Evolutionary conservation across 2,329 filamentous ascomycete genomes (phyloP).

Genomic region (Zymoseptoria passerinii): DNA sequence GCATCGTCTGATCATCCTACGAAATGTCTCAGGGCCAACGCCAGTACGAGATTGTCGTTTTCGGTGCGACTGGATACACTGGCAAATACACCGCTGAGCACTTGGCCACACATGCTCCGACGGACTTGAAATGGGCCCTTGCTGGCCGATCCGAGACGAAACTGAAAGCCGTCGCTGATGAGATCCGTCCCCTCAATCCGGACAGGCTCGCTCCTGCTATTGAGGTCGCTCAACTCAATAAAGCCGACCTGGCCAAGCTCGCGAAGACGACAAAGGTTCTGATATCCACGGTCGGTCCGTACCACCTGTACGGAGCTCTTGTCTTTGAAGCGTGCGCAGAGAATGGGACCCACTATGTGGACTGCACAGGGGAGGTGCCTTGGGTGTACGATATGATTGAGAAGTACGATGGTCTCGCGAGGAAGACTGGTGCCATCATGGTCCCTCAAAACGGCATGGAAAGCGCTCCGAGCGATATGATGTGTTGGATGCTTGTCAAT

Average conservation of each 20-base stretch:
- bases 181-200: slow-evolving; percentile 57
- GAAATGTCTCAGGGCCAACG: slow-evolving; percentile 35
- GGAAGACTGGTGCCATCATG: slow-evolving; percentile 52
- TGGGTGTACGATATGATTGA: slow-evolving; percentile 56
- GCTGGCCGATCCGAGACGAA: slow-evolving; percentile 75
- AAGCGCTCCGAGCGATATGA: slow-evolving; percentile 52
- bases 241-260: slow-evolving; percentile 43
- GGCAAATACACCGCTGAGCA: slow-evolving; percentile 69
- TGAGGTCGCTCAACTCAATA: slow-evolving; percentile 41
- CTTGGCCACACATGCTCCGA: slow-evolving; percentile 61
- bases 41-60: slow-evolving; percentile 57
- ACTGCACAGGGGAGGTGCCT: slow-evolving; percentile 56
- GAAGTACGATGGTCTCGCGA: slow-evolving; percentile 53
- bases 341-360: slow-evolving; percentile 59
- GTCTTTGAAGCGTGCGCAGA: slow-evolving; percentile 57
- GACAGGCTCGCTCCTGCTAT: slow-evolving; percentile 64
- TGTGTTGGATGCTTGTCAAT: slow-evolving; percentile 36
- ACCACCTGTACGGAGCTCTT: slow-evolving; percentile 54
- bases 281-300: slow-evolving; percentile 56
- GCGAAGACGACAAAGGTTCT: slow-evolving; percentile 50
- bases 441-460: slow-evolving; percentile 55
- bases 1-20: not conserved
- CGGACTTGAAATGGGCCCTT: slow-evolving; percentile 77
- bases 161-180: slow-evolving; percentile 58
- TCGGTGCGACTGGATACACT: slow-evolving; percentile 73